Percentiles rank a stretch among this genome's conserved stretches.
Evolutionary conservation across 495 filamentous ascomycete species (phyloP).

Genomic region (Hypoxylon rickii): DNA sequence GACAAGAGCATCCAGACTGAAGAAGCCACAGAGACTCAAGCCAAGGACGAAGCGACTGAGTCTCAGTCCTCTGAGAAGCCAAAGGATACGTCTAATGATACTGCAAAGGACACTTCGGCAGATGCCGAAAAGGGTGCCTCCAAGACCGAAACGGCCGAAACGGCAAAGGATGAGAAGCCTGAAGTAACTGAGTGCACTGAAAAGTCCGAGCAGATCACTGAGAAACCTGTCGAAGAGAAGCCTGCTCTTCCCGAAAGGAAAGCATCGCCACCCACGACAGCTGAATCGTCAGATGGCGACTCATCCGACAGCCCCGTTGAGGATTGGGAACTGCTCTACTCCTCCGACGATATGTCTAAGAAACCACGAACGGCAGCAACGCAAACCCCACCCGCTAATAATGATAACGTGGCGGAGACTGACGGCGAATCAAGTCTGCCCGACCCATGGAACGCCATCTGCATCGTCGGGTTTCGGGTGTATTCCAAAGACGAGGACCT

Average conservation of each 20-base stretch:
- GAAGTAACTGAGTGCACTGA: background rate
- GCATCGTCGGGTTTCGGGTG: constrained; percentile 53
- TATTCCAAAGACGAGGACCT: constrained; percentile 55
- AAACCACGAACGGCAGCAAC: constrained; percentile 47
- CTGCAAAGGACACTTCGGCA: constrained; percentile 14
- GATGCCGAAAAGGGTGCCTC: constrained; percentile 15
- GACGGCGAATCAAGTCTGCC: constrained; percentile 54
- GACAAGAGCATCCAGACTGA: constrained; percentile 40
- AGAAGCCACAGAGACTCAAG: constrained; percentile 20
- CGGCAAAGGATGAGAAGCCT: constrained; percentile 12
- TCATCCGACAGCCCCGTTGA: constrained; percentile 53
- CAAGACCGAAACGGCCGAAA: constrained; percentile 14
- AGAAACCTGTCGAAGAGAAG: constrained; percentile 24
- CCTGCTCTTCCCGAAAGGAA: no score
- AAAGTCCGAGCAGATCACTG: constrained; percentile 6
- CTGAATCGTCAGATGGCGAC: constrained; percentile 43
- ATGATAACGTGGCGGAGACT: constrained; percentile 39
- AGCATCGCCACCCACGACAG: no score
- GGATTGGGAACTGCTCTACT: constrained; percentile 58
- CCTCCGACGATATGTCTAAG: constrained; percentile 54
- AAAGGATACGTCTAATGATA: constrained; percentile 9
- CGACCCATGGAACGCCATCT: constrained; percentile 57
- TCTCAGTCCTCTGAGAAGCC: constrained; percentile 29
- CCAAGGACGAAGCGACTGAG: constrained; percentile 9
- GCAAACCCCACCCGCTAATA: constrained; percentile 28